Evolutionary conservation across 2,329 filamentous ascomycete species (phyloP).

Genomic region (Lizonia empirigonia): DNA sequence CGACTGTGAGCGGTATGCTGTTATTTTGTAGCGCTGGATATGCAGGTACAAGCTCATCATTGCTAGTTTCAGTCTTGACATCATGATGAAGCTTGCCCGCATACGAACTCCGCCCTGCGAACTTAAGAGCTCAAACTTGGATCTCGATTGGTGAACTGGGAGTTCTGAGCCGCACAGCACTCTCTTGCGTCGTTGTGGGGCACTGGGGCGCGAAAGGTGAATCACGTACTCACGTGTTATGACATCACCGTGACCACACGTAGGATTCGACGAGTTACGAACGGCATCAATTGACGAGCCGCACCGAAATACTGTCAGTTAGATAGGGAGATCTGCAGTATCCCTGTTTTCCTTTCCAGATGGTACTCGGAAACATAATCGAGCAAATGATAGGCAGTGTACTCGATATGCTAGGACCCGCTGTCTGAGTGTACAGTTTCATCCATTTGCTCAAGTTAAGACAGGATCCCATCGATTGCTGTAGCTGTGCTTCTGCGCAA

Average conservation of each 20-base stretch:
- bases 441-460: too few relatives aligned
- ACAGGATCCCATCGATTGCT: too few relatives aligned
- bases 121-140: not conserved
- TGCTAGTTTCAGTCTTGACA: slow-evolving; percentile 16
- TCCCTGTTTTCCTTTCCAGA: too few relatives aligned
- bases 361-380: too few relatives aligned
- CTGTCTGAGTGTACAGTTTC: too few relatives aligned
- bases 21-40: slow-evolving; percentile 12
- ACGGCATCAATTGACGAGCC: not conserved
- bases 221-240: slow-evolving; percentile 10
- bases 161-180: not conserved
- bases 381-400: too few relatives aligned
- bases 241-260: slow-evolving; percentile 6
- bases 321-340: too few relatives aligned
- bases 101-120: slow-evolving; percentile 5
- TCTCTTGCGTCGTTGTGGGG: not conserved
- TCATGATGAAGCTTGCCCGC: slow-evolving; percentile 17
- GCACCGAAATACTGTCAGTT: too few relatives aligned
- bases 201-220: not conserved
- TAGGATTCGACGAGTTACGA: not conserved
- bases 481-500: too few relatives aligned
- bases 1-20: not conserved
- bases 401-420: too few relatives aligned
- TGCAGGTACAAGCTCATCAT: slow-evolving; percentile 14
- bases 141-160: not conserved